phyloP scores from a whole-genome alignment of 1,284 basidiomycete genomes.

The Ustilago trichophora region DNA sequence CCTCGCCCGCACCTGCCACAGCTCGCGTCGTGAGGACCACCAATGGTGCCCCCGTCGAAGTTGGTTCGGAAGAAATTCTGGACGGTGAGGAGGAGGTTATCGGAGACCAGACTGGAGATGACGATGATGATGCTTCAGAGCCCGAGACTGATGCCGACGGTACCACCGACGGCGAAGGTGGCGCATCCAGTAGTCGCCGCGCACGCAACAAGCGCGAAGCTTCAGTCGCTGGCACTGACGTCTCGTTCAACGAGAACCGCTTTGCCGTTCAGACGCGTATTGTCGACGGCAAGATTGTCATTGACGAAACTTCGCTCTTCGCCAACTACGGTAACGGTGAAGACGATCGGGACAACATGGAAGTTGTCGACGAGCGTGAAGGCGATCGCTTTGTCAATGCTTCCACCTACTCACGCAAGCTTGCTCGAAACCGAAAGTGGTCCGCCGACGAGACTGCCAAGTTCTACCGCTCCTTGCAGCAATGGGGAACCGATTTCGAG shows the following conservation, averaged over 20 bases:
- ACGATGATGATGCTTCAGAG: slow-evolving; percentile 15
- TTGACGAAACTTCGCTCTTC: slow-evolving; percentile 65
- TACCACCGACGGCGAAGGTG: slow-evolving; percentile 29
- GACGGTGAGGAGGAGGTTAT: slow-evolving; percentile 32
- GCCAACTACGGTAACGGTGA: slow-evolving; percentile 61
- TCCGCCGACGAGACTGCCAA: slow-evolving; percentile 83
- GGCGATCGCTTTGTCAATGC: slow-evolving; percentile 77
- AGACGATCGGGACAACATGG: slow-evolving; percentile 74
- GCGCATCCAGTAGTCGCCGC: slow-evolving; percentile 8
- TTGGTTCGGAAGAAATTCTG: slow-evolving; percentile 21
- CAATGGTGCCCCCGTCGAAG: slow-evolving; percentile 26
- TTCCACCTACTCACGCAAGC: slow-evolving; percentile 77
- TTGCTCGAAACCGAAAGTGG: slow-evolving; percentile 76
- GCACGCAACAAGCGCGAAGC: slow-evolving; percentile 26
- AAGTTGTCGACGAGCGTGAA: slow-evolving; percentile 83
- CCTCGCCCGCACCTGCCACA: slow-evolving; percentile 36
- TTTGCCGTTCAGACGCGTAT: slow-evolving; percentile 66
- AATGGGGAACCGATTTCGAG: slow-evolving; percentile 91
- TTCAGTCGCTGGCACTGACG: slow-evolving; percentile 37
- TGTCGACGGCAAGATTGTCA: slow-evolving; percentile 66
- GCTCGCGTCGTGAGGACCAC: slow-evolving; percentile 13
- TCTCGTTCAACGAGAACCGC: slow-evolving; percentile 58
- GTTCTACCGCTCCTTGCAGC: slow-evolving; percentile 82
- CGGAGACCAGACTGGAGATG: slow-evolving; percentile 23
- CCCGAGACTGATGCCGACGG: slow-evolving; percentile 39